Base-by-base conservation (phyloP, 139 green algal genomes). In the Zygnema cylindricum region DNA sequence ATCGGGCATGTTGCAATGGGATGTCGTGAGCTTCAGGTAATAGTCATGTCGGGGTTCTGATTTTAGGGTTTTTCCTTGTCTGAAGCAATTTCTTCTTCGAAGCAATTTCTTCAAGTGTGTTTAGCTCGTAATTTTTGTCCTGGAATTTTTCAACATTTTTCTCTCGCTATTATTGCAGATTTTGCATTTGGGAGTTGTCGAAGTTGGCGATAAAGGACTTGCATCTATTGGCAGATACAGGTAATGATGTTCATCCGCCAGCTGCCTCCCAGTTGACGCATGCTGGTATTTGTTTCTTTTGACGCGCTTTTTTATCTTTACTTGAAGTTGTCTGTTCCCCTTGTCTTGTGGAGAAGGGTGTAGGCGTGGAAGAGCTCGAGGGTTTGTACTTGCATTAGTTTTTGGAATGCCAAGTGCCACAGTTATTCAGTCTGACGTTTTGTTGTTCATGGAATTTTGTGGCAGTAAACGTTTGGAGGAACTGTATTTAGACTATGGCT, bases 401-500 rank as follows among this genome's bases (percentile, higher is more conserved):
- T n/a, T n/a, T n/a, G n/a, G n/a, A n/a, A n/a, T n/a, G n/a, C n/a
- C n/a, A n/a, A n/a, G n/a, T n/a, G n/a, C n/a, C n/a, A n/a, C n/a
- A n/a, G n/a, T n/a, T n/a, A n/a, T n/a, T n/a, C n/a, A n/a, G n/a
- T n/a, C n/a, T n/a, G n/a, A n/a, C n/a, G n/a, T n/a, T n/a, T n/a
- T n/a, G n/a, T n/a, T n/a, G n/a, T n/a, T n/a, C n/a, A 63, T 63
- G 16, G 7, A 16, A 16, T 63, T 25, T 63, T 63, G 49, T 63
- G 16, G n/a, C 76, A 84, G 76, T 38, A 57, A 43, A 16, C 49
- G 35, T 30, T 39, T 86, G 81, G 81, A 86, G 81, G 42, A 86
- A 32, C 81, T 86, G 1, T 86, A 81, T 2, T 54, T 86, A 2
- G 81, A 86, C 81, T 86, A 86, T 69, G 81, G 81, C 42, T 39